A percentile compares a stretch with the other conserved stretches of the same genome.
phyloP scores from a whole-genome alignment of 768 basidiomycete species.

The Lactarius vividus region DNA sequence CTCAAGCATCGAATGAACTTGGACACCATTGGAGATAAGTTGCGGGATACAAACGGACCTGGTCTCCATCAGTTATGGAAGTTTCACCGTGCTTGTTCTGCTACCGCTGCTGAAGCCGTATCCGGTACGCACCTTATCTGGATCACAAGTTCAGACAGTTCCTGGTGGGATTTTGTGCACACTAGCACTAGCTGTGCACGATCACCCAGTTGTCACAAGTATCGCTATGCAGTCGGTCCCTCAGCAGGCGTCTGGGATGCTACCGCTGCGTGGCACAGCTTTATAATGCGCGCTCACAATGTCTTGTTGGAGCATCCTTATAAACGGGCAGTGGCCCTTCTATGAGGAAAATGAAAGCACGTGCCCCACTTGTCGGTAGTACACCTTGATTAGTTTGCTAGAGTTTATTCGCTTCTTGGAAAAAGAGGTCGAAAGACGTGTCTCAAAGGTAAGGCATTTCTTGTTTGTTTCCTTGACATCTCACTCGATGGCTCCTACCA shows the following conservation, averaged over 20 bases:
- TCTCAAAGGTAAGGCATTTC: neutral
- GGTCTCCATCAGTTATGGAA: slow-evolving; percentile 7
- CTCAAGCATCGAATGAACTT: slow-evolving; percentile 1
- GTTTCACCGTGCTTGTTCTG: slow-evolving; percentile 12
- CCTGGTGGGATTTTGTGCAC: neutral
- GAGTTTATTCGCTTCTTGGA: slow-evolving; percentile 9
- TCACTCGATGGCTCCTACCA: neutral
- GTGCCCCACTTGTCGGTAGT: neutral
- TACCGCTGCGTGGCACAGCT: neutral
- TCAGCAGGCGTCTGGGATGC: neutral
- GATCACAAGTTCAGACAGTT: neutral
- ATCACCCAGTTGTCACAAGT: neutral
- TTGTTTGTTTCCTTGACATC: neutral
- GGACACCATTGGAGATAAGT: neutral
- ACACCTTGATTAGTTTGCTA: neutral
- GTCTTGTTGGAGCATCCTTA: neutral
- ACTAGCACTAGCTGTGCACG: rapidly evolving
- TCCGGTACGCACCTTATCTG: neutral
- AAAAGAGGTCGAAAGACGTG: slow-evolving; percentile 8
- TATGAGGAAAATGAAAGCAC: neutral
- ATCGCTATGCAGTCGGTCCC: neutral
- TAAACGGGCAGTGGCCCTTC: neutral
- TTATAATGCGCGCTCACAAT: neutral
- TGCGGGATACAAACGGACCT: slow-evolving; percentile 7
- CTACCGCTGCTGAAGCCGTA: neutral